Evolutionary conservation across 495 filamentous ascomycete species (phyloP).

Genomic region (Penicillium alfredii): DNA sequence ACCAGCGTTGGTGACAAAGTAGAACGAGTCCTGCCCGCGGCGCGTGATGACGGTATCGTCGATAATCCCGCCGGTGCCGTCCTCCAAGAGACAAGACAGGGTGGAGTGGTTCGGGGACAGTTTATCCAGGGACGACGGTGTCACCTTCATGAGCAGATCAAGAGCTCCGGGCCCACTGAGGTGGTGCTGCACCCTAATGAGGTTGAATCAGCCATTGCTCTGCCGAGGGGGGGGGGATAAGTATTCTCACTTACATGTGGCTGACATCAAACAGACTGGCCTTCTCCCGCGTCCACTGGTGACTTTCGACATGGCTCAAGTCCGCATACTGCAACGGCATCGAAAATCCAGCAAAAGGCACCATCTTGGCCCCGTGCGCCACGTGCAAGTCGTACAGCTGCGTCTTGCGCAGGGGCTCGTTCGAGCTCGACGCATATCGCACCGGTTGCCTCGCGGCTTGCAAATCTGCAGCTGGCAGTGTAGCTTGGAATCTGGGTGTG

Average conservation of each 20-base stretch:
- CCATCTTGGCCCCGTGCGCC: conserved; percentile 80
- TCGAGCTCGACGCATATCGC: conserved; percentile 55
- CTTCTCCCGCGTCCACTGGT: conserved; percentile 80
- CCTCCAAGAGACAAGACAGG: conserved; percentile 73
- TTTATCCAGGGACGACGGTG: conserved; percentile 59
- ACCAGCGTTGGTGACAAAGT: conserved; percentile 94
- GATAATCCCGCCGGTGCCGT: conserved; percentile 78
- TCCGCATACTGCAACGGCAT: conserved; percentile 90
- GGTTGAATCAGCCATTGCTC: conserved; percentile 9
- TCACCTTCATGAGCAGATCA: conserved; percentile 71
- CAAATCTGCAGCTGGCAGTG: conserved; percentile 11
- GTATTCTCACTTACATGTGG: conserved; percentile 43
- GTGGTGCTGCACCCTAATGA: conserved; percentile 56
- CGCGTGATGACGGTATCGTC: conserved; percentile 89
- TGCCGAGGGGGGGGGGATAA: background rate
- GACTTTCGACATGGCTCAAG: conserved; percentile 68
- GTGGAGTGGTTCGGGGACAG: conserved; percentile 60
- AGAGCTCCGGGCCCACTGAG: conserved; percentile 74
- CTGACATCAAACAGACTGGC: conserved; percentile 83
- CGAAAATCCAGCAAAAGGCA: conserved; percentile 86
- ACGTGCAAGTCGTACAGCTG: conserved; percentile 81
- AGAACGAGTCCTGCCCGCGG: conserved; percentile 63
- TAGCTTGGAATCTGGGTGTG: conserved; percentile 13
- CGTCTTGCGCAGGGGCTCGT: conserved; percentile 56
- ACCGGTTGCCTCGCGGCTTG: conserved; percentile 25